Percentiles rank a stretch among this genome's conserved stretches.
These are phyloP conservation scores for Fonsecaea pedrosoi DNA, from an alignment of 2,329 filamentous ascomycete species.

Conservation along the genomic window DNA sequence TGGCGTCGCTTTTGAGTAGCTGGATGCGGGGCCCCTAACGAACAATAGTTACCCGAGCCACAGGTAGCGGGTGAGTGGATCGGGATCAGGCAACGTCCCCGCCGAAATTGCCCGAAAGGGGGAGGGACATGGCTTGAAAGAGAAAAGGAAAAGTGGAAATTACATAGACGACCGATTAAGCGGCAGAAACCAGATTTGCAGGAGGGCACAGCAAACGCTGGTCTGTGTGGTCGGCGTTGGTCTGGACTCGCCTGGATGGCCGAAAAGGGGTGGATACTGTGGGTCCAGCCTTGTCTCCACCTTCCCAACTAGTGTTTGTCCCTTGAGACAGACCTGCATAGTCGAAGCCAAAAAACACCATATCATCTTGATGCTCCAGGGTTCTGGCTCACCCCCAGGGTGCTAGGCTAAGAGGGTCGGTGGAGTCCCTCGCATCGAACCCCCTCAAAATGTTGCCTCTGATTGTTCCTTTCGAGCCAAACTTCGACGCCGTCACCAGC, in stretches of 20 bases:
- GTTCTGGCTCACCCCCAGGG: background rate
- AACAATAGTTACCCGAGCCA: conserved; percentile 2
- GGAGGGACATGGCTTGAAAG: background rate
- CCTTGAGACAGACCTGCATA: background rate
- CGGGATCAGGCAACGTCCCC: background rate
- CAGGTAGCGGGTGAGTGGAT: background rate
- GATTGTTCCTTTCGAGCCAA: background rate
- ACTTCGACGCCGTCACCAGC: background rate
- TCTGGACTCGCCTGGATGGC: background rate
- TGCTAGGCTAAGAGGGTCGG: background rate
- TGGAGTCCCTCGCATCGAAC: background rate
- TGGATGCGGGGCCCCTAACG: conserved; percentile 12
- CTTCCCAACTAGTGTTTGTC: background rate
- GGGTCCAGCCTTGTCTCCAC: background rate
- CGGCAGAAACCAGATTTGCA: background rate
- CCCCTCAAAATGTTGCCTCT: background rate
- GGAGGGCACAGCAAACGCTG: background rate
- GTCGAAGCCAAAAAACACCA: background rate
- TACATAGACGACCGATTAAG: background rate
- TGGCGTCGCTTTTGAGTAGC: conserved; percentile 13
- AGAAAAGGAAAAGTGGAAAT: conserved; percentile 14
- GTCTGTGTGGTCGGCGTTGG: background rate
- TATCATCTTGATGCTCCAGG: background rate
- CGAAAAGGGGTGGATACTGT: background rate
- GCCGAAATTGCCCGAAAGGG: background rate